A percentile compares a stretch with the other conserved stretches of the same genome.
These are phyloP conservation scores for Pholiota adiposa DNA, from an alignment of 1,284 basidiomycete genomes.

Conservation along the genomic window DNA sequence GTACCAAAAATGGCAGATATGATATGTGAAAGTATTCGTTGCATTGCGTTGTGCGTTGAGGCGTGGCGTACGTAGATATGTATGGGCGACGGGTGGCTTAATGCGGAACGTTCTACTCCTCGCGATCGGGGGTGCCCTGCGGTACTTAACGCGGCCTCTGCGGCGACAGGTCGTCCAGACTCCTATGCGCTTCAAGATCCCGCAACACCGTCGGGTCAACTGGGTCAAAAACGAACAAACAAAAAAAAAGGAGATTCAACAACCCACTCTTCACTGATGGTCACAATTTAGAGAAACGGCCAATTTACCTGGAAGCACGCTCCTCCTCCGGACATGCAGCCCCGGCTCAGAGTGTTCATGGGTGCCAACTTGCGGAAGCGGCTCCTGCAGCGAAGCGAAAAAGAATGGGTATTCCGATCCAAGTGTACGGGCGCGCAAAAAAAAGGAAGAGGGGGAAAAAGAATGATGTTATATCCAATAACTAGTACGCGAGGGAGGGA, in stretches of 20 bases:
- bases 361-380: slow-evolving; percentile 61
- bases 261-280: neutral
- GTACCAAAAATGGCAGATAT: no score
- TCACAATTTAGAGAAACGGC: neutral
- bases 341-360: slow-evolving; percentile 55
- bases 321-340: slow-evolving; percentile 82
- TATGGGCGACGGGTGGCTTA: no score
- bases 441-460: slow-evolving; percentile 21
- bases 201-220: slow-evolving; percentile 88
- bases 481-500: slow-evolving; percentile 6
- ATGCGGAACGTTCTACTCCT: no score
- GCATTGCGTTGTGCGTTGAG: no score
- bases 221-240: slow-evolving; percentile 34
- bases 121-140: no score
- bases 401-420: neutral
- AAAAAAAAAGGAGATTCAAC: neutral
- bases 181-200: slow-evolving; percentile 86
- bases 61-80: no score
- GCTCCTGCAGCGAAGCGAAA: slow-evolving; percentile 43
- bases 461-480: slow-evolving; percentile 18
- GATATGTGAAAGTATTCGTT: no score
- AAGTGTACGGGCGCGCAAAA: neutral
- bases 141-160: slow-evolving; percentile 18
- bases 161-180: slow-evolving; percentile 66
- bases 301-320: slow-evolving; percentile 76